These are phyloP conservation scores for Hygrocybe punicea DNA, from an alignment of 768 basidiomycete genomes.

Conservation along the genomic window DNA sequence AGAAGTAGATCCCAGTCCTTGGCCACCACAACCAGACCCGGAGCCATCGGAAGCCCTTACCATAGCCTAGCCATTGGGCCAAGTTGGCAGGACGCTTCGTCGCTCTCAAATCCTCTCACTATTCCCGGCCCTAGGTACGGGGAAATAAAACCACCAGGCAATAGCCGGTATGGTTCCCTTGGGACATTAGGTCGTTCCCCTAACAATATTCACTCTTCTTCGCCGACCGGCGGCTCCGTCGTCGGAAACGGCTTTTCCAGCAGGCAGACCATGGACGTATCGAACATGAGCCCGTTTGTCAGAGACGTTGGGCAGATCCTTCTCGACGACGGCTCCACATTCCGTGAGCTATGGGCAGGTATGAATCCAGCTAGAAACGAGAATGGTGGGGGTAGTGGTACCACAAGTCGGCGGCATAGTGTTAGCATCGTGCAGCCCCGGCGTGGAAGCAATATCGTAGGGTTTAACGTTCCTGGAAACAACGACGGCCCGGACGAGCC, in stretches of 20 bases:
- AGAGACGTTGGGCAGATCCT: slow-evolving; percentile 78
- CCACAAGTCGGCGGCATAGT: slow-evolving; percentile 78
- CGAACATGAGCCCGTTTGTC: slow-evolving; percentile 85
- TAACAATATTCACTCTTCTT: slow-evolving; percentile 50
- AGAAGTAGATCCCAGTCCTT: slow-evolving; percentile 77
- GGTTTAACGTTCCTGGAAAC: slow-evolving; percentile 59
- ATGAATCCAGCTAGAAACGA: slow-evolving; percentile 62
- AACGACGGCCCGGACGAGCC: slow-evolving; percentile 38
- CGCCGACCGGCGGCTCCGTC: slow-evolving; percentile 41
- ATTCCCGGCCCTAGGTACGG: slow-evolving; percentile 53
- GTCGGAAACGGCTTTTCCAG: slow-evolving; percentile 47
- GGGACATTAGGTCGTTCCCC: slow-evolving; percentile 56
- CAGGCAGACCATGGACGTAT: slow-evolving; percentile 47
- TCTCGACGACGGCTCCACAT: slow-evolving; percentile 66
- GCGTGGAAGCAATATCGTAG: slow-evolving; percentile 58
- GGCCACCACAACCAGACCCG: slow-evolving; percentile 58
- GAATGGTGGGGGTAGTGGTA: slow-evolving; percentile 68
- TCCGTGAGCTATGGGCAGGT: slow-evolving; percentile 75
- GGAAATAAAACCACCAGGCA: slow-evolving; percentile 59
- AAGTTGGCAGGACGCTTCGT: slow-evolving; percentile 56
- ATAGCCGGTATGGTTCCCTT: slow-evolving; percentile 62
- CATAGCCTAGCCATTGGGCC: slow-evolving; percentile 35
- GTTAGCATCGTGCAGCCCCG: slow-evolving; percentile 80
- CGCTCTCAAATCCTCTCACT: slow-evolving; percentile 54
- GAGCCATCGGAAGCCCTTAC: slow-evolving; percentile 51